Conservation (phyloP, 805 yeast genomes). For the Pichia scutulata region DNA sequence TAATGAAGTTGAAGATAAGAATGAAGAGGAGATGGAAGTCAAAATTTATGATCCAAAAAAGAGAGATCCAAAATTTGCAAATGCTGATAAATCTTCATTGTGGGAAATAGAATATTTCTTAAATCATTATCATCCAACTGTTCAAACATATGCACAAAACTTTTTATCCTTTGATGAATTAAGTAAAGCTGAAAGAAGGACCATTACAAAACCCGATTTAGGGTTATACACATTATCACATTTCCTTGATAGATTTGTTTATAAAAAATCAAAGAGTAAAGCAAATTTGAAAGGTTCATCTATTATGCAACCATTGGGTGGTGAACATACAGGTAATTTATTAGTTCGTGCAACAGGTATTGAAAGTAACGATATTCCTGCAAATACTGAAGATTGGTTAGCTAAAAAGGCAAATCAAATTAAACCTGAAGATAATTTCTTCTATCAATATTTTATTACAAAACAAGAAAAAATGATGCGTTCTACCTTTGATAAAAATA, state of each 20-base stretch:
- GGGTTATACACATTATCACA: constrained; percentile 83
- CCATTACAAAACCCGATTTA: constrained; percentile 70
- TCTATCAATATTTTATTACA: constrained; percentile 72
- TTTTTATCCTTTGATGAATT: constrained; percentile 40
- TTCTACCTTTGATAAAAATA: constrained; percentile 36
- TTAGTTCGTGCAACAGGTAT: constrained; percentile 54
- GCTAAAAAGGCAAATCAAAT: constrained; percentile 53
- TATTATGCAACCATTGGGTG: constrained; percentile 96
- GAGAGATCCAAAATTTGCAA: constrained; percentile 89
- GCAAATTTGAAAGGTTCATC: constrained; percentile 73
- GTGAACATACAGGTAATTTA: constrained; percentile 63
- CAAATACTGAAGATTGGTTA: constrained; percentile 80
- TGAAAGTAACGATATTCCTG: constrained; percentile 44
- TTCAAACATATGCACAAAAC: constrained; percentile 68
- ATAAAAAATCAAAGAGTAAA: constrained; percentile 82
- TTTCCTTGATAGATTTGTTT: constrained; percentile 92
- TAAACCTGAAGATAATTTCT: constrained; percentile 83
- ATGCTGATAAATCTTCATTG: constrained; percentile 70
- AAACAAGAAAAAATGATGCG: constrained; percentile 40
- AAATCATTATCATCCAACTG: constrained; percentile 88
- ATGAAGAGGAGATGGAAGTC: not conserved
- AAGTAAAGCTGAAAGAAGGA: constrained; percentile 11
- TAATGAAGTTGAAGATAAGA: constrained; percentile 25
- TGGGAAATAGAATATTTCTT: constrained; percentile 81
- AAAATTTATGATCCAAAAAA: constrained; percentile 69